phyloP scores from a whole-genome alignment of 805 yeast species.

The Ogataea angusta region DNA sequence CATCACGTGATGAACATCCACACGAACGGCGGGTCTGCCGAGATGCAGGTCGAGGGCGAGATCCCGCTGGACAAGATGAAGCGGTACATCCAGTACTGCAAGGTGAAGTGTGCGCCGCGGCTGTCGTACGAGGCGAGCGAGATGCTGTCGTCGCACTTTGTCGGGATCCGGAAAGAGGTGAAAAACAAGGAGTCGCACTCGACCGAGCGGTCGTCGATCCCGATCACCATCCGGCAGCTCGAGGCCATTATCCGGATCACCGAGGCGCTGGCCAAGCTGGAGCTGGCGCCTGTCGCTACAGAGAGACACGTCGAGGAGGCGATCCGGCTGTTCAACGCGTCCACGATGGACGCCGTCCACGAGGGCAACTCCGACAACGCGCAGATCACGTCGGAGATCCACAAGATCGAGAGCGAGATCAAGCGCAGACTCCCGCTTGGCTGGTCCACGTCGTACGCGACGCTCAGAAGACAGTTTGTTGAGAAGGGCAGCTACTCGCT shows the following conservation, averaged over 20 bases:
- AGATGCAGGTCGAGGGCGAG: constrained; percentile 66
- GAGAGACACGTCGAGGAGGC: constrained; percentile 95
- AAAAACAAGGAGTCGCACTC: constrained; percentile 77
- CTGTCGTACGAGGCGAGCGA: constrained; percentile 87
- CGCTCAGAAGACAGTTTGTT: constrained; percentile 79
- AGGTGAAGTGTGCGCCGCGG: constrained; percentile 89
- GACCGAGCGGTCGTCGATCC: constrained; percentile 90
- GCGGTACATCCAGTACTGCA: constrained; percentile 86
- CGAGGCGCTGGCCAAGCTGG: constrained; percentile 87
- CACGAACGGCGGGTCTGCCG: constrained; percentile 60
- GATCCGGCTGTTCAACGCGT: constrained; percentile 87
- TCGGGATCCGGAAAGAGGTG: constrained; percentile 79
- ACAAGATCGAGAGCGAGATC: constrained; percentile 76
- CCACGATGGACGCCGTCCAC: constrained; percentile 88
- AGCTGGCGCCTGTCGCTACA: constrained; percentile 76
- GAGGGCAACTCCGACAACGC: constrained; percentile 50
- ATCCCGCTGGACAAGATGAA: constrained; percentile 89
- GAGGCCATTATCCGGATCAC: constrained; percentile 97
- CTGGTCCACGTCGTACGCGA: constrained; percentile 87
- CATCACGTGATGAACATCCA: constrained; percentile 94
- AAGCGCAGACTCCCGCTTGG: constrained; percentile 93
- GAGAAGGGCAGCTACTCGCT: constrained; percentile 55
- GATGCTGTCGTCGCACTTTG: constrained; percentile 86
- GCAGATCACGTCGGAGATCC: constrained; percentile 66
- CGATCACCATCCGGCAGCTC: constrained; percentile 94